A percentile compares a stretch with the other conserved stretches of the same genome.
Evolutionary conservation across 768 basidiomycete genomes (phyloP).

Genomic region (Russula emetica): DNA sequence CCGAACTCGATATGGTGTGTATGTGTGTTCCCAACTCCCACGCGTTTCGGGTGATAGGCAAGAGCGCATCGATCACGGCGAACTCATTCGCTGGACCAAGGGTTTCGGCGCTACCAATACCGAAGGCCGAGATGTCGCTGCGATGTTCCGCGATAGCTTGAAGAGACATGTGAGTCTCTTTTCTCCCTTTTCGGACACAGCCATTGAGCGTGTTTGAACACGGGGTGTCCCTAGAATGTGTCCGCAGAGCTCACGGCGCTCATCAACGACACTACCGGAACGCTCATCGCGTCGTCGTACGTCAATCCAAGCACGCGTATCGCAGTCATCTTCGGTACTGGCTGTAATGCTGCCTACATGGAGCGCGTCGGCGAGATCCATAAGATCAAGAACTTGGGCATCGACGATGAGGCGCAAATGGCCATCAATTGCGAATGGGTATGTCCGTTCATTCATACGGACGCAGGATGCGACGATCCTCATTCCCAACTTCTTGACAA

Average conservation of each 20-base stretch:
- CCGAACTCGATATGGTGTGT: constrained; percentile 9
- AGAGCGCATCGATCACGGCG: constrained; percentile 87
- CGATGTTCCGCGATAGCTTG: constrained; percentile 84
- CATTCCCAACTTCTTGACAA: constrained; percentile 33
- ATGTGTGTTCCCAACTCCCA: not conserved
- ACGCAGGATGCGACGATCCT: not conserved
- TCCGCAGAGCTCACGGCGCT: constrained; percentile 79
- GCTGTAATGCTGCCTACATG: constrained; percentile 98
- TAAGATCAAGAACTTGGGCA: constrained; percentile 74
- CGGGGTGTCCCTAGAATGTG: constrained; percentile 52
- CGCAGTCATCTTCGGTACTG: constrained; percentile 96
- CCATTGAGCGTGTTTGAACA: constrained; percentile 2
- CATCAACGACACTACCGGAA: constrained; percentile 98
- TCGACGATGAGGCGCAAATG: constrained; percentile 66
- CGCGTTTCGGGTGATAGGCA: constrained; percentile 49
- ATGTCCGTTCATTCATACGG: constrained; percentile 28
- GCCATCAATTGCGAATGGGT: constrained; percentile 98
- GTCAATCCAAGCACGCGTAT: constrained; percentile 89
- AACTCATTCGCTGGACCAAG: constrained; percentile 98
- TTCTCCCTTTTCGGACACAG: not conserved
- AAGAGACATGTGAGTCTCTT: constrained; percentile 58
- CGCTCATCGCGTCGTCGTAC: constrained; percentile 94
- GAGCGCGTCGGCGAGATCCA: constrained; percentile 80
- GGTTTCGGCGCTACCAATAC: constrained; percentile 91
- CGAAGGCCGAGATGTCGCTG: constrained; percentile 89